These are phyloP conservation scores for Musa acuminata DNA, from an alignment of 176 grass and related monocot genomes.

Conservation along the genomic window DNA sequence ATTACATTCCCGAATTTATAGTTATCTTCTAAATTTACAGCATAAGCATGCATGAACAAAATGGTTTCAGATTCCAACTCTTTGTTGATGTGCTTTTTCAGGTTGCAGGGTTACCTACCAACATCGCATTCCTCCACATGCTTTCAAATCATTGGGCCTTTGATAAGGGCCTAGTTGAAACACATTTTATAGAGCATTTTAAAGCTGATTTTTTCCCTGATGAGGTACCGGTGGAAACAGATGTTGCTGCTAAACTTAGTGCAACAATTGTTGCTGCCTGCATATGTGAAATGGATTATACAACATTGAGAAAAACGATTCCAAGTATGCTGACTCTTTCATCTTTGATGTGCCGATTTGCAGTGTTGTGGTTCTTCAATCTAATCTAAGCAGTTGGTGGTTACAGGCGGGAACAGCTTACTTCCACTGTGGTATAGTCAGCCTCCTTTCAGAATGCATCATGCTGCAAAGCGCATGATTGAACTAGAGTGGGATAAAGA, in stretches of 20 bases:
- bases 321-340: conserved; percentile 34
- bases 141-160: conserved; percentile 81
- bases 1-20: background rate
- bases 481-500: conserved; percentile 77
- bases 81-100: conserved; percentile 11
- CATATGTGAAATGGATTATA: conserved; percentile 55
- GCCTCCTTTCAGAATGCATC: conserved; percentile 84
- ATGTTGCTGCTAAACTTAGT: conserved; percentile 35
- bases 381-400: background rate
- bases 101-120: conserved; percentile 92
- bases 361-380: background rate
- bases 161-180: conserved; percentile 70
- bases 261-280: conserved; percentile 72
- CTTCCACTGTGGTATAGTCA: conserved; percentile 57
- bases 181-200: conserved; percentile 81
- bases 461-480: conserved; percentile 41
- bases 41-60: background rate
- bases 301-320: conserved; percentile 33
- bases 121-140: conserved; percentile 69
- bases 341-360: background rate
- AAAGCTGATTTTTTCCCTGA: conserved; percentile 55
- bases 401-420: conserved; percentile 35
- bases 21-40: background rate
- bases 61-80: too few relatives aligned
- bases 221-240: conserved; percentile 28